Conservation (phyloP, 2,329 filamentous ascomycete species). For the Blumeria hordei region DNA sequence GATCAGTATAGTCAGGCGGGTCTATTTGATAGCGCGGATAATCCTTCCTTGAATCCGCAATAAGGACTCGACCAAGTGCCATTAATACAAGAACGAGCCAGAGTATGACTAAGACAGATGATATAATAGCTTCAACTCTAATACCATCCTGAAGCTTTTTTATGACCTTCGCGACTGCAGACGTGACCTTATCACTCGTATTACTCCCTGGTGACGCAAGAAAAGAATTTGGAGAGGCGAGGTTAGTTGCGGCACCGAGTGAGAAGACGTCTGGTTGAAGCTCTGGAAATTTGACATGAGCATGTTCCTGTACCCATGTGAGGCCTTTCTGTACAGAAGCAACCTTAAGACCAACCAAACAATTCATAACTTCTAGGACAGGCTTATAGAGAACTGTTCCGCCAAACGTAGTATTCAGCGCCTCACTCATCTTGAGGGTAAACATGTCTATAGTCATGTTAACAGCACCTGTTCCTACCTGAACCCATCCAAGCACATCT, state of each 20-base stretch:
- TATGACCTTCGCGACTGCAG: conserved; percentile 46
- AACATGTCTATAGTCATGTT: conserved; percentile 72
- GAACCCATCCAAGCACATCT: conserved; percentile 70
- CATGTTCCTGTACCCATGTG: conserved; percentile 82
- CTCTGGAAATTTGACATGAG: conserved; percentile 56
- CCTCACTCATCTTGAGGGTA: conserved; percentile 49
- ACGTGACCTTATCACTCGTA: conserved; percentile 20
- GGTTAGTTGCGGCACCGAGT: conserved; percentile 40
- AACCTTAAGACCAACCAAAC: conserved; percentile 72
- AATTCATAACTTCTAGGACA: conserved; percentile 58
- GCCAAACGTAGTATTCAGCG: conserved; percentile 56
- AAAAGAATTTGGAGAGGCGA: conserved; percentile 38
- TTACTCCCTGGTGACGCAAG: conserved; percentile 41
- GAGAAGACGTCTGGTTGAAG: conserved; percentile 68
- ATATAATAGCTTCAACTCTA: conserved; percentile 57
- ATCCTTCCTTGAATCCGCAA: conserved; percentile 33
- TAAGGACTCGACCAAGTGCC: conserved; percentile 42
- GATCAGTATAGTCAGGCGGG: conserved; percentile 10
- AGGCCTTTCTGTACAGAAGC: conserved; percentile 63
- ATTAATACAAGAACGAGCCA: conserved; percentile 59
- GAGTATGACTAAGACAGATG: conserved; percentile 44
- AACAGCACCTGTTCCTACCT: conserved; percentile 55
- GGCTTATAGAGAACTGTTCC: conserved; percentile 58
- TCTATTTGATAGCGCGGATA: conserved; percentile 37
- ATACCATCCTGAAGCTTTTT: conserved; percentile 42